Evolutionary conservation across 2,329 filamentous ascomycete species (phyloP), one percentile per base, ranked within the genome.

Genomic region (Monosporascus sp.): DNA sequence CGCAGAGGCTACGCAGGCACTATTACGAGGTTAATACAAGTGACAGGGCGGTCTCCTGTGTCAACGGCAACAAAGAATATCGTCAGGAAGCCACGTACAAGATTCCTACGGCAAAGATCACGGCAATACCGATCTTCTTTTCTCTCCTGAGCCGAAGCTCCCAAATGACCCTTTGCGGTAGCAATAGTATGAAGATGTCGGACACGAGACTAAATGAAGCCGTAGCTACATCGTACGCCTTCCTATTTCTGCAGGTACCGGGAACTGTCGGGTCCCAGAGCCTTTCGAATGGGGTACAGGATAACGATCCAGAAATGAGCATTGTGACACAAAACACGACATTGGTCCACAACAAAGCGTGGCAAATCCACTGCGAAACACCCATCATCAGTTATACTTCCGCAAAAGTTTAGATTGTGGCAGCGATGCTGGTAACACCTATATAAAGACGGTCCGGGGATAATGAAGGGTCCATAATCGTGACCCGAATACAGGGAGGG

Each of bases 161-260:
- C 58, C 58, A 60, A 24, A 60, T 54, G 22, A 58, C 49, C 11
- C 51, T 52, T 20, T 58, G 58, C 7, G 56, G 58, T 5, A 60
- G 31, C 26, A 60, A 31, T 7, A 58, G 49, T 37, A 60, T 55
- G 35, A 55, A 50, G 46, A 58, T 43, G 37, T 60, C 58, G 7
- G 54, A 58, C 49, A 26, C 53, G 18, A 58, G 54, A 35, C 54
- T 60, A 11, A 60, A 17, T 31, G 52, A 48, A n/a, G 56, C 58
- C 24, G 56, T 55, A 15, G 52, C 37, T 37, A 56, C 52, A n/a
- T 55, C 53, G 40, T 56, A 43, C 7, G 54, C 56, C 14, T 48
- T 37, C 7, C 48, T 54, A 41, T 55, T 51, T n/a, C 50, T 26
- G 37, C 56, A 60, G 31, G 49, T 53, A 22, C 58, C 58, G 6